Evolutionary conservation across 805 yeast species (phyloP), one percentile per base, ranked within the genome.

Genomic region (Clavispora santaluciae): DNA sequence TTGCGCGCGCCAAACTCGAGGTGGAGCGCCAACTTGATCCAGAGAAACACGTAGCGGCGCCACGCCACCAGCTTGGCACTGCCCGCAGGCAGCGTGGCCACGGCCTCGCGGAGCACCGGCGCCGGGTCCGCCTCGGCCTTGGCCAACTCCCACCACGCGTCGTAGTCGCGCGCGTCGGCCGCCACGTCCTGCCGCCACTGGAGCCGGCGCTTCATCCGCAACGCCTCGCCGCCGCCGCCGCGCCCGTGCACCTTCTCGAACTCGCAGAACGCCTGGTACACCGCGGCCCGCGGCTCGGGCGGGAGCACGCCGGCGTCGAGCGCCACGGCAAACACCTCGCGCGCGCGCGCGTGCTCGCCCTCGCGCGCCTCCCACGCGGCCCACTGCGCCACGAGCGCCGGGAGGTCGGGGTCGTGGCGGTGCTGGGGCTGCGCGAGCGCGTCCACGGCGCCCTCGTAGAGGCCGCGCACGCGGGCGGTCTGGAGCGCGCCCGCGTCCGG

Each of bases 101-200:
- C 54, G 0, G 86, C 78, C 8, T 64, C 51, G 39, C 73, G 76
- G 48, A 70, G 75, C 9, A 63, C 59, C 2, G 64, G 64, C 17
- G 66, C 48, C 12, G 61, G 45, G 1, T 53, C 63, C 0, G 52
- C 63, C 0, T 61, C 54, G 10, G 43, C 16, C 51, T 54, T 17
- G 5, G 55, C 54, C 18, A 72, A 68, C 38, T 73, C 73, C 91
- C 95, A 89, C 97, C 98, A 90, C 0, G 79, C 64, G 52, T 85
- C 93, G 58, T 78, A 81, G 61, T 86, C 86, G 0, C 41, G 30
- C 1, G 87, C 81, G 39, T 75, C 66, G 9, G 54, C 49, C 6
- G 54, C 43, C 11, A 86, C 50, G 16, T 62, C 66, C 3, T 63
- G 57, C 51, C 81, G 81, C 55, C 84, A 86, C 39, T 66, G 66